Evolutionary conservation across 495 filamentous ascomycete species (phyloP), one percentile per base, ranked within the genome.

Genomic region (Amniculicola lignicola): DNA sequence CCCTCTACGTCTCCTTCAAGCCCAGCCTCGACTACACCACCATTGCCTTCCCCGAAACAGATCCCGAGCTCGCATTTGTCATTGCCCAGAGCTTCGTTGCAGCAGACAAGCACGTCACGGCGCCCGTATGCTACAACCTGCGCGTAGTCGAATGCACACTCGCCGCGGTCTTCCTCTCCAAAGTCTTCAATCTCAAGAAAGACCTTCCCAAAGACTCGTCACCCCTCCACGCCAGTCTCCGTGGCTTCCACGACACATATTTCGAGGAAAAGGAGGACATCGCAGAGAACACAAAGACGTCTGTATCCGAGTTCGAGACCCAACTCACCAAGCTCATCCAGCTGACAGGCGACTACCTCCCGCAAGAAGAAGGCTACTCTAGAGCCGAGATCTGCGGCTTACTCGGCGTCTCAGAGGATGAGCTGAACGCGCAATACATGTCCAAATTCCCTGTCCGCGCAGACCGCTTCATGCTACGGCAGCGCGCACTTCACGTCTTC

Each of bases 71-170:
- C 38, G 86, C 82, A 53, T 97, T 98, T 72, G 77, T 98, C 52
- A 89, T 96, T 64, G 93, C 92, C 16, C 92, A 97, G 68, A 90
- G 86, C 46, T 96, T 96, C 69, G 87, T 97, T 48, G 82, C 86
- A 31, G 86, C 90, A 9, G 89, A 97, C 74, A 98, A 98, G 71
- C 89, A 94, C 67, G 86, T 91, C 28, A 95, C 90, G 0, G 93
- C 85, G 0, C 91, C 91, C 1, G 83, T 90, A 48, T 89, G 89
- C 75, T 98, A 97, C 77, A 98, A 98, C 71, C 83, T 98, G 4
- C 86, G 93, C 15, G 93, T 98, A 0, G 93, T 96, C 7, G 93
- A 97, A 70, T 94, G 89, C 74, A 90, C 84, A 5, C 79, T 98
- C 27, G 94, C 94, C 11, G 89, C 93, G 1, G 84, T 87, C 65